Base-by-base conservation (phyloP, 2,329 filamentous ascomycete species). In the Fusarium chlamydosporum region DNA sequence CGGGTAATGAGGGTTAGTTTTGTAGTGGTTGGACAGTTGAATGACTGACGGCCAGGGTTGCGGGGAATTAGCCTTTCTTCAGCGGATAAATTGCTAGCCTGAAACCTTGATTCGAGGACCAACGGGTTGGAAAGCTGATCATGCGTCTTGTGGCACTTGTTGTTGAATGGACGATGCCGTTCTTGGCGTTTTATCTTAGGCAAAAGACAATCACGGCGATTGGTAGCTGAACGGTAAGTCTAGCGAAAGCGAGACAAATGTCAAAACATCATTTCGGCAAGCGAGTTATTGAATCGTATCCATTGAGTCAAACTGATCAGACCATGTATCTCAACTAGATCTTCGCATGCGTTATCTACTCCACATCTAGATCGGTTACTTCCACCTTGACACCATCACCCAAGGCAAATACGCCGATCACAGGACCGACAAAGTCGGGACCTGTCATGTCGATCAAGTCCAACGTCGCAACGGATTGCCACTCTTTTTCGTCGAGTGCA, bases 351-450 rank as follows among this genome's bases (percentile, higher is more conserved):
- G 23, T 20, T 38, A 46, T 41, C 47, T 62, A 62, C 29, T 62
- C 59, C n/a, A 62, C 57, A 18, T 20, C 26, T 6, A 62, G 18
- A 33, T 62, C 57, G 3, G 11, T 23, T 15, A 62, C 31, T 41
- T 62, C 57, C 33, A 33, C 34, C 0, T 16, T 37, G 26, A 29
- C 8, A 23, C 29, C 29, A 33, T 50, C 13, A 1, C 42, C 59
- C 47, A 62, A 12, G 13, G 57, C 47, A 15, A 62, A 62, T 1
- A 56, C 40, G 11, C 59, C 59, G 46, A 62, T 62, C 42, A 62
- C 59, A 23, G 59, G 59, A 9, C 59, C 59, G 35, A 62, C 59
- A 46, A 62, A 62, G 8, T 62, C 59, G 8, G 59, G 57, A 0
- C 59, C 59, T 4, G 59, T 62, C 57, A 62, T 62, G 10, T 62